A percentile compares a stretch with the other conserved stretches of the same genome.
Conservation (phyloP, 192 early-diverging fungal species). For the Spizellomyces punctatus region DNA sequence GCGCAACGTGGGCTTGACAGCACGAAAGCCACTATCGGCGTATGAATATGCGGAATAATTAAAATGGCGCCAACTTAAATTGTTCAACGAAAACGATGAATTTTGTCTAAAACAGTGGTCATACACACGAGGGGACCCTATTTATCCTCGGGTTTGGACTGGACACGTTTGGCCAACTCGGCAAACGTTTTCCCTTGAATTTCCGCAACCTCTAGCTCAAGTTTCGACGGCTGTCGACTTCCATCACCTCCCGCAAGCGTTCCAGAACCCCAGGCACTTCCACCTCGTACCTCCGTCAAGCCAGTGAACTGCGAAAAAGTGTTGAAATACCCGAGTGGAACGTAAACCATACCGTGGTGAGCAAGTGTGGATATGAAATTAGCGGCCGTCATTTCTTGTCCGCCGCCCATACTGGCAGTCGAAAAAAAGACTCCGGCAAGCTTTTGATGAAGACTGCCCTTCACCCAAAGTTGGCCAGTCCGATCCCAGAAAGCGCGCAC, state of each 20-base stretch:
- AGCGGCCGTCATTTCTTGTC: constrained; percentile 73
- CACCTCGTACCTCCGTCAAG: constrained; percentile 22
- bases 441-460: constrained; percentile 62
- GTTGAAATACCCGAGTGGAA: constrained; percentile 65
- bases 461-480: constrained; percentile 57
- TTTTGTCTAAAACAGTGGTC: no score
- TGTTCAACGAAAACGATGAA: no score
- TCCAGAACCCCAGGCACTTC: constrained; percentile 66
- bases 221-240: constrained; percentile 55
- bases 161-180: constrained; percentile 5
- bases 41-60: no score
- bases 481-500: constrained; percentile 68
- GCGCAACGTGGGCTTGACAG: no score
- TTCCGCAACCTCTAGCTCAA: constrained; percentile 63
- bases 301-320: constrained; percentile 16
- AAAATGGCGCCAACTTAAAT: no score
- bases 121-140: no score
- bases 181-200: constrained; percentile 48
- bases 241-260: constrained; percentile 72
- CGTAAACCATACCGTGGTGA: constrained; percentile 77
- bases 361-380: constrained; percentile 67
- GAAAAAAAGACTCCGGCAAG: constrained; percentile 72
- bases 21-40: no score
- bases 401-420: constrained; percentile 70
- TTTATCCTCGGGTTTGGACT: neutral